Conservation (phyloP, 1,139 yeast genomes). For the Kodamaea ohmeri region DNA sequence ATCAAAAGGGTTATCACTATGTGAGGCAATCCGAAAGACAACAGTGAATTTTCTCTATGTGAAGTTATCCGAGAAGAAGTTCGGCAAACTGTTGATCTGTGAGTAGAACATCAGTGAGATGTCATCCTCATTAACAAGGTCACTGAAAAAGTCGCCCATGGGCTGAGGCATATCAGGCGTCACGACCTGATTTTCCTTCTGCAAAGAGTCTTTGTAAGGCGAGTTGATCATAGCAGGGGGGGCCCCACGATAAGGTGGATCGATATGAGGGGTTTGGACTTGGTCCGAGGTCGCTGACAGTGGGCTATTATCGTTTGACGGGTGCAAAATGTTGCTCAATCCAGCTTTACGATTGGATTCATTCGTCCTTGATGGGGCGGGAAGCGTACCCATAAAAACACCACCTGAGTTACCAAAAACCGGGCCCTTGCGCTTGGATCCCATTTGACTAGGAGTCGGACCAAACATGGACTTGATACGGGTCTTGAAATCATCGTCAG, state of each 20-base stretch:
- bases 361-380: background rate
- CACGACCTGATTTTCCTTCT: background rate
- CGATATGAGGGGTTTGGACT: too few relatives aligned
- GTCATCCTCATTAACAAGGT: slow-evolving; percentile 20
- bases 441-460: background rate
- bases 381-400: background rate
- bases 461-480: slow-evolving; percentile 1
- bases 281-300: background rate
- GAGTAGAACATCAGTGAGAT: slow-evolving; percentile 19
- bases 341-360: slow-evolving; percentile 1
- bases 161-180: background rate
- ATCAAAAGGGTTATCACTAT: background rate
- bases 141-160: slow-evolving; percentile 11
- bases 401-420: slow-evolving; percentile 2
- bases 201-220: background rate
- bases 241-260: too few relatives aligned
- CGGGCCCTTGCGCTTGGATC: background rate
- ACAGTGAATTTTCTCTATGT: slow-evolving; percentile 14
- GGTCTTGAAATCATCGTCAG: slow-evolving; percentile 5
- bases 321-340: slow-evolving; percentile 1
- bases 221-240: too few relatives aligned
- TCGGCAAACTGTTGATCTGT: slow-evolving; percentile 30
- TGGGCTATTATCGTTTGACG: background rate
- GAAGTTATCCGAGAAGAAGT: slow-evolving; percentile 39
- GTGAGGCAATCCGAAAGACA: background rate